phyloP scores from a whole-genome alignment of 192 early-diverging fungal genomes.

The Backusella psychrophila region DNA sequence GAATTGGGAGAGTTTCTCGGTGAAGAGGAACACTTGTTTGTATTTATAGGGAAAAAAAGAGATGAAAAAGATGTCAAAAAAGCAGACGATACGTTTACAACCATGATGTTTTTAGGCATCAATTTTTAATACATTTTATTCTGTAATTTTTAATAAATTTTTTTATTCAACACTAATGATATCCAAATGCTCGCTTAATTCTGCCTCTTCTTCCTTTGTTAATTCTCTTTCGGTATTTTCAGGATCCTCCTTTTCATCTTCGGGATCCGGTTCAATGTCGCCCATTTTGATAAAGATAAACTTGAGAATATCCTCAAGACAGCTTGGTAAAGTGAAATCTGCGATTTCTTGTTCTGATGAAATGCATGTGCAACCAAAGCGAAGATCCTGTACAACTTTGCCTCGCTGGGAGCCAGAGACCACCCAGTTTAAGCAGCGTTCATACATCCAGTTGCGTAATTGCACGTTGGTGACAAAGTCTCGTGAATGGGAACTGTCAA shows the following conservation, averaged over 20 bases:
- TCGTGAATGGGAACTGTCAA: conserved; percentile 15
- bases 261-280: conserved; percentile 1
- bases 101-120: conserved; percentile 36
- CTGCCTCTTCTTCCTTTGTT: conserved; percentile 7
- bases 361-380: conserved; percentile 24
- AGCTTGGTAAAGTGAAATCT: conserved; percentile 18
- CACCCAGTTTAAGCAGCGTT: conserved; percentile 23
- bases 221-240: neutral
- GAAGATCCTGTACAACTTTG: conserved; percentile 5
- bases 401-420: neutral
- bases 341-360: conserved; percentile 27
- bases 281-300: conserved; percentile 14
- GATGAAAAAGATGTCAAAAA: conserved; percentile 26
- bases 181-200: conserved; percentile 12
- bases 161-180: neutral
- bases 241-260: neutral
- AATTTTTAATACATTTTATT: no score
- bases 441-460: conserved; percentile 20
- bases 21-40: conserved; percentile 39
- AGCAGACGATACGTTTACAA: conserved; percentile 49
- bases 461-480: conserved; percentile 13
- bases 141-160: no score
- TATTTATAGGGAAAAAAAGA: conserved; percentile 41
- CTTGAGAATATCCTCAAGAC: conserved; percentile 20
- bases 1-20: conserved; percentile 28